Percentiles rank a stretch among this genome's conserved stretches.
Evolutionary conservation across 345 rosid genomes (phyloP).

Genomic region (Eucalyptus albens): DNA sequence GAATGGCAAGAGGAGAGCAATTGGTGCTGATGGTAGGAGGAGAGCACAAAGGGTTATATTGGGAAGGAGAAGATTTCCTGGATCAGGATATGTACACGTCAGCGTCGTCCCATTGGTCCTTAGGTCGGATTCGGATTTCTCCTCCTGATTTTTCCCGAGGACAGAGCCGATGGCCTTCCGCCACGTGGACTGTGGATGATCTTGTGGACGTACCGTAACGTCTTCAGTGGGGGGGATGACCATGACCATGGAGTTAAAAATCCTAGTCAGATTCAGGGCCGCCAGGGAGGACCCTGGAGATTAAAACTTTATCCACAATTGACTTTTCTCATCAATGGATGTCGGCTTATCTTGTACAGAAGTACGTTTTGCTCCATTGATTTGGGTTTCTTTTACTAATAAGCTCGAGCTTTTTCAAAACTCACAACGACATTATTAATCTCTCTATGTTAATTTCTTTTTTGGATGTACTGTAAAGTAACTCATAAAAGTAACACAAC

Average conservation of each 20-base stretch:
- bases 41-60: not conserved
- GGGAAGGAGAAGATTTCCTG: not conserved
- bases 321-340: not conserved
- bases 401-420: not conserved
- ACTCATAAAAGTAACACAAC: not conserved
- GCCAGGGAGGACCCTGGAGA: not conserved
- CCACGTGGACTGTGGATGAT: constrained; percentile 1
- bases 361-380: not conserved
- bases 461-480: not conserved
- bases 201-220: not conserved
- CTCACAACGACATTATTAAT: not conserved
- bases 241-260: not conserved
- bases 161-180: not conserved
- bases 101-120: constrained; percentile 1
- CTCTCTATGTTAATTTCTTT: not conserved
- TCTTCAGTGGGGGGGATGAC: too few relatives aligned
- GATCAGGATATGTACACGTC: constrained; percentile 8
- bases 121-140: not conserved
- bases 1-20: not conserved
- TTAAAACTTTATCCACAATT: not conserved
- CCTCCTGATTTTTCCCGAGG: not conserved
- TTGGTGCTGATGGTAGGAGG: not conserved
- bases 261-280: not conserved
- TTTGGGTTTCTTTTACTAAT: not conserved
- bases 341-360: not conserved